A percentile compares a stretch with the other conserved stretches of the same genome.
These are phyloP conservation scores for Triticum monococcum DNA, from an alignment of 176 grass and related monocot genomes.

Conservation along the genomic window DNA sequence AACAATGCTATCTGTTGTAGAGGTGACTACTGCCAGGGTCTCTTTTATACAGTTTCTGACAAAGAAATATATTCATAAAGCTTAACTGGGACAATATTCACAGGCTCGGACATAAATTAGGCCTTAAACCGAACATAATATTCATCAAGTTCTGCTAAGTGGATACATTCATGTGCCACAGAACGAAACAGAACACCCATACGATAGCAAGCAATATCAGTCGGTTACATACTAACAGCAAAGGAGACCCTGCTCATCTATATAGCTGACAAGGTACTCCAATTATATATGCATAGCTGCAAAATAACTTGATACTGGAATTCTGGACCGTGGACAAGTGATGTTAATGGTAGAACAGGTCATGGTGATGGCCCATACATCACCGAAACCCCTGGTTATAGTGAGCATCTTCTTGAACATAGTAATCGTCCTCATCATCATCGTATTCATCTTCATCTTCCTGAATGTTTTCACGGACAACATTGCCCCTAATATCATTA, in stretches of 20 bases:
- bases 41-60: too few species aligned
- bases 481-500: constrained; percentile 21
- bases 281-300: neutral
- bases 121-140: neutral
- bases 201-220: neutral
- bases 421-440: constrained; percentile 10
- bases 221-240: neutral
- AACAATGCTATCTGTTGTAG: too few species aligned
- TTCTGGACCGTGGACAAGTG: neutral
- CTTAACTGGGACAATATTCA: neutral
- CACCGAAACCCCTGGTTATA: constrained; percentile 1
- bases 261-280: neutral
- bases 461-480: neutral
- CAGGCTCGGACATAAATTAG: neutral
- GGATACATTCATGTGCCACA: neutral
- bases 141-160: neutral
- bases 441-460: constrained; percentile 20
- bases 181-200: neutral
- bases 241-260: neutral
- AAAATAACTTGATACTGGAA: neutral
- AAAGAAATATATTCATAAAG: neutral
- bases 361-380: neutral
- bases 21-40: too few species aligned
- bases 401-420: neutral
- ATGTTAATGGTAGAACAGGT: neutral